Evolutionary conservation across 768 basidiomycete genomes (phyloP).

Genomic region (Naganishia randhawae): DNA sequence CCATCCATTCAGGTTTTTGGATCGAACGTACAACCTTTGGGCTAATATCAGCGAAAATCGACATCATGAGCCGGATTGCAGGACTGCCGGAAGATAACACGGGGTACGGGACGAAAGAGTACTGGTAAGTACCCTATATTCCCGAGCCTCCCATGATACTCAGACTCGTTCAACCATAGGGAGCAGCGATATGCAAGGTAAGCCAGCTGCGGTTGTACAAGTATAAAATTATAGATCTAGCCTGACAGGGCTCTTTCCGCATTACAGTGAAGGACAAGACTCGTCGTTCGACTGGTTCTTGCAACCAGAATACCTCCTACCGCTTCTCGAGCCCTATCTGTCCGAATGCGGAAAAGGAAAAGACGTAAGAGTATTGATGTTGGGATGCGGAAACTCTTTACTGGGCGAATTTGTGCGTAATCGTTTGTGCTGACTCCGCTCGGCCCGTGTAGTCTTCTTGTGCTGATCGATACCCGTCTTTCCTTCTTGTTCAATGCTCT

Average conservation of each 20-base stretch:
- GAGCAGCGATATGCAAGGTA: conserved; percentile 49
- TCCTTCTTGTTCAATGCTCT: background rate
- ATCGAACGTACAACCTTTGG: background rate
- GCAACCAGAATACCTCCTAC: conserved; percentile 43
- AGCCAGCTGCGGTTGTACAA: conserved; percentile 3
- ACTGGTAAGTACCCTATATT: conserved; percentile 38
- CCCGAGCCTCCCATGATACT: background rate
- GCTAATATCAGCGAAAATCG: background rate
- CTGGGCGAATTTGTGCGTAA: conserved; percentile 45
- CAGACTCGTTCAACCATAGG: conserved; percentile 32
- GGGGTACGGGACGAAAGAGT: conserved; percentile 49
- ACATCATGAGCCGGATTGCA: background rate
- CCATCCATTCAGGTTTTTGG: no score
- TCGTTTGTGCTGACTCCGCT: no score
- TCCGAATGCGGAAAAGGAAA: conserved; percentile 36
- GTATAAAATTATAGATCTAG: background rate
- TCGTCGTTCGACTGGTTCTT: conserved; percentile 52
- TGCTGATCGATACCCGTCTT: background rate
- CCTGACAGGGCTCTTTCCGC: background rate
- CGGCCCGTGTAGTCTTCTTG: background rate
- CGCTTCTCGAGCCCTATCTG: conserved; percentile 37
- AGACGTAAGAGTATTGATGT: conserved; percentile 41
- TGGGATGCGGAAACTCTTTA: conserved; percentile 48
- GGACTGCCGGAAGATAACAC: conserved; percentile 45
- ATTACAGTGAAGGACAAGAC: conserved; percentile 41